Percentiles rank a stretch among this genome's conserved stretches.
Evolutionary conservation across 768 basidiomycete genomes (phyloP).

Genomic region (Kwoniella botswanensis): DNA sequence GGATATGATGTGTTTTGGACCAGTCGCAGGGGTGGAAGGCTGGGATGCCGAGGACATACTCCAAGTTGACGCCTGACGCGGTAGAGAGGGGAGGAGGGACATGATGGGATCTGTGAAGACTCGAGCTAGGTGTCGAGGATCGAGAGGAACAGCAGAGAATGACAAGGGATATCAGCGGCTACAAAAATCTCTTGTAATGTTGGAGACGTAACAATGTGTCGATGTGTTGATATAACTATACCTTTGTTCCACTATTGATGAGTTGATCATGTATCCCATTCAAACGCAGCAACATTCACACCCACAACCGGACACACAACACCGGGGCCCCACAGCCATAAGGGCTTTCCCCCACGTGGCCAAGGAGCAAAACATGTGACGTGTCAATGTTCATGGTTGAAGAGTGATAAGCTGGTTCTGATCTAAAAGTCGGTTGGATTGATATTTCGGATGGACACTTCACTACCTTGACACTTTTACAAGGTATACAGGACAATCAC

Average conservation of each 20-base stretch:
- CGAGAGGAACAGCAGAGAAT: background rate
- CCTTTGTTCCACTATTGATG: background rate
- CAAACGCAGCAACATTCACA: background rate
- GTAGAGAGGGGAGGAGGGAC: conserved; percentile 17
- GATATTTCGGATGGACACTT: too few species aligned
- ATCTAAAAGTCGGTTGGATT: background rate
- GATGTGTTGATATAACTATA: conserved; percentile 2
- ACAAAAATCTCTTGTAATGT: background rate
- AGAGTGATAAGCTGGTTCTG: background rate
- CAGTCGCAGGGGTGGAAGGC: conserved; percentile 15
- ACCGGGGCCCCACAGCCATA: background rate
- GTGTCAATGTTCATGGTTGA: background rate
- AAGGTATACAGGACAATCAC: background rate
- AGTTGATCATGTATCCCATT: background rate
- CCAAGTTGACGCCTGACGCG: conserved; percentile 17
- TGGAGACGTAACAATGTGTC: background rate
- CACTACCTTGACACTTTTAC: background rate
- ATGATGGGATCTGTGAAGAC: conserved; percentile 1
- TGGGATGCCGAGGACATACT: conserved; percentile 20
- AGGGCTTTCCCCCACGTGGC: background rate
- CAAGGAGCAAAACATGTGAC: background rate
- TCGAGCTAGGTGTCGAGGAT: background rate
- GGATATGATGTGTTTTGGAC: conserved; percentile 3
- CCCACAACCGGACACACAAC: background rate
- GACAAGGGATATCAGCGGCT: background rate